Base-by-base conservation (phyloP, 805 yeast genomes). In the Sugiyamaella valdiviana region DNA sequence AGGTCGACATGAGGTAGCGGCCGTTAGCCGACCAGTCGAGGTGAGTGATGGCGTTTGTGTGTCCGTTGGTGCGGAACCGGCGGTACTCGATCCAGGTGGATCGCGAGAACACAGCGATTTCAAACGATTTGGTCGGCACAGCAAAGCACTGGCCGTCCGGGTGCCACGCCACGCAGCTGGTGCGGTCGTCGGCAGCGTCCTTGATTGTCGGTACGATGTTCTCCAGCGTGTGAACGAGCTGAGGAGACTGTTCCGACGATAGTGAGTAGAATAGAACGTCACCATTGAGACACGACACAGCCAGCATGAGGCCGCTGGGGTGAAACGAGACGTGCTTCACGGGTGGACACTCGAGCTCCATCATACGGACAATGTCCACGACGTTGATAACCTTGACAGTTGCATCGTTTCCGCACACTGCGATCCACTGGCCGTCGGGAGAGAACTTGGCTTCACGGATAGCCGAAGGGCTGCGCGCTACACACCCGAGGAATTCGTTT, bases 111-210 rank as follows among this genome's bases (percentile, higher is more conserved):
- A 68, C 51, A 2, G 59, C 61, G 16, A 67, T 49, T 14, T 61
- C 63, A 26, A 59, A 57, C 7, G 63, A 67, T 35, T 70, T 67
- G 5, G 83, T 69, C 1, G 95, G 89, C 16, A 86, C 59, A 1
- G 89, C 87, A 42, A 88, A 69, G n/a, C 70, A 63, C 46, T 77
- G 77, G 15, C 95, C 95, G 48, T 74, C 71, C 1, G 83, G 77
- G 49, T 80, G 77, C 95, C 95, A 88, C 35, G 75, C 77, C 1
- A 80, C 73, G 38, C 74, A 75, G 0, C 85, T 73, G 21, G 81
- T 66, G 1, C 76, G 61, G 39, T 76, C 64, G 57, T 70, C 71
- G 36, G 70, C 73, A 4, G 51, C 55, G n/a, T 53, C 51, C n/a
- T 48, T 49, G 6, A 63, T 45, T n/a, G 52, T 16, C 1, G 70